Evolutionary conservation across 208 protist species (phyloP).

Genomic region (Leishmania gerbilli): DNA sequence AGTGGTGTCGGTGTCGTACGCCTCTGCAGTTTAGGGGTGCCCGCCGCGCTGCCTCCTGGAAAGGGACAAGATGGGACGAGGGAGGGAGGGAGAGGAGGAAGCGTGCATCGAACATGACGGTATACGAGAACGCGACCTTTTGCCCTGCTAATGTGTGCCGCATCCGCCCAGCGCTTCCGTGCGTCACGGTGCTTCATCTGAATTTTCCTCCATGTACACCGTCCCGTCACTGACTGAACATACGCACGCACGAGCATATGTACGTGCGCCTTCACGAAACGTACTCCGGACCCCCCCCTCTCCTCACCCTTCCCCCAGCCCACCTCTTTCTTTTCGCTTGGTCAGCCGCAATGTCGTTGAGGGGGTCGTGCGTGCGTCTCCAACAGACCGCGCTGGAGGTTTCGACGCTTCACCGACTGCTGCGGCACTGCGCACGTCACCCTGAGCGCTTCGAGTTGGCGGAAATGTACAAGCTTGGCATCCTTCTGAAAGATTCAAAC

Average conservation of each 20-base stretch:
- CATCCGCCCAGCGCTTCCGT: background rate
- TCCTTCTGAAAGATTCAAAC: slow-evolving; percentile 25
- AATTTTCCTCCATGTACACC: too few relatives aligned
- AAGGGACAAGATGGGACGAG: background rate
- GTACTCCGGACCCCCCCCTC: background rate
- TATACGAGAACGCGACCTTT: background rate
- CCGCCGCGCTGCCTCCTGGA: background rate
- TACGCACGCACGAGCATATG: background rate
- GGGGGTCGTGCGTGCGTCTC: background rate
- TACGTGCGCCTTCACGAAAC: too few relatives aligned
- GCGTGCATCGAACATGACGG: background rate
- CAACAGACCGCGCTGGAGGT: background rate
- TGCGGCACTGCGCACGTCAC: slow-evolving; percentile 17
- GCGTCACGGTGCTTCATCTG: background rate
- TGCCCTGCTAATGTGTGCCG: too few relatives aligned
- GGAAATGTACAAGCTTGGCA: slow-evolving; percentile 28
- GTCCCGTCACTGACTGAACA: background rate
- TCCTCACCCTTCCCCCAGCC: background rate
- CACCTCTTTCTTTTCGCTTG: background rate
- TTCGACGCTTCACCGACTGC: slow-evolving; percentile 5
- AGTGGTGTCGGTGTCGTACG: background rate
- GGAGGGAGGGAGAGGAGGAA: background rate
- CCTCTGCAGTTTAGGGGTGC: background rate
- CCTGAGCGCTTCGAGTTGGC: slow-evolving; percentile 21
- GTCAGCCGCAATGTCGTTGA: background rate